These are phyloP conservation scores for Alternaria postmessia DNA, from an alignment of 2,329 filamentous ascomycete species.

Conservation along the genomic window DNA sequence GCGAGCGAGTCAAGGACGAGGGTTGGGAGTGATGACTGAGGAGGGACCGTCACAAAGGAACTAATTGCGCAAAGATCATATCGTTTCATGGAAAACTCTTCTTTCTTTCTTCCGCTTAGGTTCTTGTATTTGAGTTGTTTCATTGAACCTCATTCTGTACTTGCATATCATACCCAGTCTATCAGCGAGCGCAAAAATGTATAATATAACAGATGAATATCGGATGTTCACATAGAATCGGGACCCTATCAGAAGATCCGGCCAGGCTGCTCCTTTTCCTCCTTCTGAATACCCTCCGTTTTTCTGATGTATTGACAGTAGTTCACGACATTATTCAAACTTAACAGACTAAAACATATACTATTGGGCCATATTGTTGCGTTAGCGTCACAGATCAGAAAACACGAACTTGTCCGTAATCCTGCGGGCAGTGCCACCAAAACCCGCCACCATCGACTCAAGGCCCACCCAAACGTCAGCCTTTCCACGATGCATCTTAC, in stretches of 20 bases:
- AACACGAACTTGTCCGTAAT: neutral
- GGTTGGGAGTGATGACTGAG: slow-evolving; percentile 21
- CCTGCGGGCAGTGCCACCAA: neutral
- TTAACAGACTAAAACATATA: neutral
- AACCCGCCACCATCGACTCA: neutral
- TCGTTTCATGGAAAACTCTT: neutral
- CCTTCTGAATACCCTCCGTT: neutral
- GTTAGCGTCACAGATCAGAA: neutral
- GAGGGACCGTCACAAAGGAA: neutral
- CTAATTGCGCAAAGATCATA: neutral
- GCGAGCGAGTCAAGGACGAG: slow-evolving; percentile 13
- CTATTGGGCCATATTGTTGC: neutral
- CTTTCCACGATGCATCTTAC: neutral
- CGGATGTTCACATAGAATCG: neutral
- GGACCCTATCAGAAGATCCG: neutral
- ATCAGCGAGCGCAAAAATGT: neutral
- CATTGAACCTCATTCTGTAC: neutral
- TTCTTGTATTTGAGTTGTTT: slow-evolving; percentile 3
- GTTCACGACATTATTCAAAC: neutral
- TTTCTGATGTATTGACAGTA: neutral
- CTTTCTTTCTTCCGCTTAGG: neutral
- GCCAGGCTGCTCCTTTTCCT: neutral
- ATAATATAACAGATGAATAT: neutral
- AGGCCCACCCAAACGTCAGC: neutral
- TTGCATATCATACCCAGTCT: slow-evolving; percentile 5